Conservation (phyloP, 73 alveolate species). For the Tetrahymena elliotti region DNA sequence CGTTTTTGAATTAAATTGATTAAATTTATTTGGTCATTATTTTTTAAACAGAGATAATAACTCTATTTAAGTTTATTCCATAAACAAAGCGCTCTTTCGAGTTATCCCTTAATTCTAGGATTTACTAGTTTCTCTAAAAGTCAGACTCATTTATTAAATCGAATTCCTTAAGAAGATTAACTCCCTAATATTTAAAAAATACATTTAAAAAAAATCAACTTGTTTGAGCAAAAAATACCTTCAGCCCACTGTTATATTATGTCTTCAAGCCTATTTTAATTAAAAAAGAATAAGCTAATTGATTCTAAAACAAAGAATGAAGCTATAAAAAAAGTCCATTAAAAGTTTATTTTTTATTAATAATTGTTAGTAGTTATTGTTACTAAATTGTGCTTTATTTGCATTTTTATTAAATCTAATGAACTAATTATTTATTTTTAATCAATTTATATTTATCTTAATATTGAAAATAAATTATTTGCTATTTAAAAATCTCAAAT, state of each 20-base stretch:
- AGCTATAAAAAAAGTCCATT: background rate
- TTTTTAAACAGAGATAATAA: background rate
- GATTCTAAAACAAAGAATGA: no score
- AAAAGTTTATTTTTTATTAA: no score
- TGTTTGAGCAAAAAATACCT: background rate
- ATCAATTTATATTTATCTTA: background rate
- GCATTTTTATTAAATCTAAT: background rate
- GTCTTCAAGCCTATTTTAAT: background rate
- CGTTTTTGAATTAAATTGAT: background rate
- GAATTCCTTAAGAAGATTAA: background rate
- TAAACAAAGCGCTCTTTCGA: background rate
- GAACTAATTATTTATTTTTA: background rate
- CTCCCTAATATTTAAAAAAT: background rate
- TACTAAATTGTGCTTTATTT: background rate
- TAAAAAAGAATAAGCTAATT: background rate
- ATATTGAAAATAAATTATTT: background rate
- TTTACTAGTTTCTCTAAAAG: background rate
- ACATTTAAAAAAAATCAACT: background rate
- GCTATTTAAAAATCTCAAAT: background rate
- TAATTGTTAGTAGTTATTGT: background rate
- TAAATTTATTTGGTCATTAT: background rate
- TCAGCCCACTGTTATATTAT: background rate
- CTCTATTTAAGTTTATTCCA: background rate
- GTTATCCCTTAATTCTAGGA: background rate
- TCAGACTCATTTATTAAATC: background rate